Evolutionary conservation across 108 stramenopile genomes (phyloP).

Genomic region (Fistulifera solaris): DNA sequence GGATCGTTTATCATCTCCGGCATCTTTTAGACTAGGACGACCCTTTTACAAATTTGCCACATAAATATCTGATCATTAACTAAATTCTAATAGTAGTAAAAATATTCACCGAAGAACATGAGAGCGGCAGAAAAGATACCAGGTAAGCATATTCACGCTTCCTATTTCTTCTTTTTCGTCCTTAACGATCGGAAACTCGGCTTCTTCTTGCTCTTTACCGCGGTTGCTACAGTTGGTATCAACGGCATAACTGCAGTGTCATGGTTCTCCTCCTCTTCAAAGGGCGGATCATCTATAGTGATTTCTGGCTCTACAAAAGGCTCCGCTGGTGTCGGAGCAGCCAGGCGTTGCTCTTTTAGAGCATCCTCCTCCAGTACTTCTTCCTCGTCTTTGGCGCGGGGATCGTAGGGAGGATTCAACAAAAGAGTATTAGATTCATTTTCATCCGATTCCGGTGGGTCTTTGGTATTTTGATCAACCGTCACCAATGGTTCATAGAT

Average conservation of each 20-base stretch:
- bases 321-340: not conserved
- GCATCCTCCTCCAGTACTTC: constrained; percentile 23
- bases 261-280: not conserved
- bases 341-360: constrained; percentile 7
- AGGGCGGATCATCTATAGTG: not conserved
- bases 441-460: not conserved
- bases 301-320: not conserved
- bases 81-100: too few species aligned
- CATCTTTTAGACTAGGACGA: too few species aligned
- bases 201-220: constrained; percentile 21
- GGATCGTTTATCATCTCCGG: too few species aligned
- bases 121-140: too few species aligned
- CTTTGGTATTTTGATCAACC: not conserved
- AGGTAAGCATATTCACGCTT: too few species aligned
- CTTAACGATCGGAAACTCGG: constrained; percentile 15
- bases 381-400: constrained; percentile 2
- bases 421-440: not conserved
- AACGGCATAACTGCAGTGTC: not conserved
- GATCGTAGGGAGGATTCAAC: too few species aligned
- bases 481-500: not conserved
- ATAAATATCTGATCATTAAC: too few species aligned
- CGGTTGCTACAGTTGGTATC: not conserved
- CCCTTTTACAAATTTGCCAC: too few species aligned
- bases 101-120: too few species aligned
- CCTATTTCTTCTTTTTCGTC: too few species aligned